Evolutionary conservation across 257 asterid species (phyloP).

Genomic region (Jaltomata sinuosa): DNA sequence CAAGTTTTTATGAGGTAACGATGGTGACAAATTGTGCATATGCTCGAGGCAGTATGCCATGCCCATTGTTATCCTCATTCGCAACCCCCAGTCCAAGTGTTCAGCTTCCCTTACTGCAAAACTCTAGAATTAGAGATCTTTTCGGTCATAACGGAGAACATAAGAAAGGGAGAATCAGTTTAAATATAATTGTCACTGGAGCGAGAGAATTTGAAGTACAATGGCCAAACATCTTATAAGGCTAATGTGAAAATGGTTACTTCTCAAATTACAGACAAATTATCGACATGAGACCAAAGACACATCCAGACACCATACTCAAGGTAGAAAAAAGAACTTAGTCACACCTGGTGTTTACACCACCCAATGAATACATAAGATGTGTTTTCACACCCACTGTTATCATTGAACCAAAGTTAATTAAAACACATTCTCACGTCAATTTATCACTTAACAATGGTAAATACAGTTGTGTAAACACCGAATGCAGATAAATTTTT

Average conservation of each 20-base stretch:
- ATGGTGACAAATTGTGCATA: conserved; percentile 67
- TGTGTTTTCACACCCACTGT: not conserved
- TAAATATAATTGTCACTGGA: not conserved
- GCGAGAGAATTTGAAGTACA: not conserved
- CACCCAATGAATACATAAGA: not conserved
- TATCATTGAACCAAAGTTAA: not conserved
- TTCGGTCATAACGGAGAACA: not conserved
- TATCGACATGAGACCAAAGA: not conserved
- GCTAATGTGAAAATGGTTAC: not conserved
- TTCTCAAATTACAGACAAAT: not conserved
- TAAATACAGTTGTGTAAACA: not conserved
- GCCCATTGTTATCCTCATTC: conserved; percentile 90
- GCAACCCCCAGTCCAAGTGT: conserved; percentile 69
- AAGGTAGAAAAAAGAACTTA: not conserved
- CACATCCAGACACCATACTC: not conserved
- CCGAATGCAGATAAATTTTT: not conserved
- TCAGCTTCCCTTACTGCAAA: conserved; percentile 76
- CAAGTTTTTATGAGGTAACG: conserved; percentile 49
- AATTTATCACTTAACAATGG: not conserved
- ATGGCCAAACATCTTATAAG: not conserved
- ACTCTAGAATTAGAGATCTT: not conserved
- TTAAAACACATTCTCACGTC: not conserved
- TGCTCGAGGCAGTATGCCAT: conserved; percentile 71
- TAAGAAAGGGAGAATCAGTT: not conserved
- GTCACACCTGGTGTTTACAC: not conserved